phyloP scores from a whole-genome alignment of 345 rosid species.

The Sapria himalayana region DNA sequence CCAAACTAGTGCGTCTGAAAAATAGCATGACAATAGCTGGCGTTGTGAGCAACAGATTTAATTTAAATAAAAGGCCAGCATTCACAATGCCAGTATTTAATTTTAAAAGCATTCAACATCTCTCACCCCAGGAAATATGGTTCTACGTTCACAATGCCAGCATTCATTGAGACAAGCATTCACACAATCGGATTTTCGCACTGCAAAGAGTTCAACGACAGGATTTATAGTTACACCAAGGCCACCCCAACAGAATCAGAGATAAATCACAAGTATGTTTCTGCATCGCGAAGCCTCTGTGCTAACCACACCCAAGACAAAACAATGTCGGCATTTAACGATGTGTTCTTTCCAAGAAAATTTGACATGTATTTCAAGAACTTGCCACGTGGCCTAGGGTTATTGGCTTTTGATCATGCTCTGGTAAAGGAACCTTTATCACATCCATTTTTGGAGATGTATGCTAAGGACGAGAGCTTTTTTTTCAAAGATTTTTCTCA shows the following conservation, averaged over 20 bases:
- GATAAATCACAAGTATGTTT: slow-evolving; percentile 20
- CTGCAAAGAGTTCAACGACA: slow-evolving; percentile 23
- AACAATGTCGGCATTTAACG: slow-evolving; percentile 33
- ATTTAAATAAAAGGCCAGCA: no score
- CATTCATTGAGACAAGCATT: no score
- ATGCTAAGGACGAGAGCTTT: slow-evolving; percentile 17
- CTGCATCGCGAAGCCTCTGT: slow-evolving; percentile 16
- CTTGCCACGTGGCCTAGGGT: slow-evolving; percentile 21
- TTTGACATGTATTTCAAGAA: slow-evolving; percentile 34
- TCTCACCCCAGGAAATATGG: no score
- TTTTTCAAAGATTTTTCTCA: slow-evolving; percentile 26
- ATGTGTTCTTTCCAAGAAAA: slow-evolving; percentile 29
- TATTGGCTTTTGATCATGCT: slow-evolving; percentile 17
- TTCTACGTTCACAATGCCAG: no score
- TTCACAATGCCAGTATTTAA: no score
- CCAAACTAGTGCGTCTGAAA: no score
- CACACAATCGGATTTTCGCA: slow-evolving; percentile 53
- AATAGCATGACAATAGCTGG: no score
- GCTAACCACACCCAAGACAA: slow-evolving; percentile 12
- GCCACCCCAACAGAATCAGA: slow-evolving; percentile 13
- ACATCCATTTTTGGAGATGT: slow-evolving; percentile 15
- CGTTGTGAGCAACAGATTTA: no score
- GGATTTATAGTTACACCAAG: slow-evolving; percentile 14
- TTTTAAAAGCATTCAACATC: no score
- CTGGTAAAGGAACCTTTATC: slow-evolving; percentile 16